Evolutionary conservation across 2,329 filamentous ascomycete species (phyloP), one percentile per base, ranked within the genome.

Genomic region (Penicillium sp.): DNA sequence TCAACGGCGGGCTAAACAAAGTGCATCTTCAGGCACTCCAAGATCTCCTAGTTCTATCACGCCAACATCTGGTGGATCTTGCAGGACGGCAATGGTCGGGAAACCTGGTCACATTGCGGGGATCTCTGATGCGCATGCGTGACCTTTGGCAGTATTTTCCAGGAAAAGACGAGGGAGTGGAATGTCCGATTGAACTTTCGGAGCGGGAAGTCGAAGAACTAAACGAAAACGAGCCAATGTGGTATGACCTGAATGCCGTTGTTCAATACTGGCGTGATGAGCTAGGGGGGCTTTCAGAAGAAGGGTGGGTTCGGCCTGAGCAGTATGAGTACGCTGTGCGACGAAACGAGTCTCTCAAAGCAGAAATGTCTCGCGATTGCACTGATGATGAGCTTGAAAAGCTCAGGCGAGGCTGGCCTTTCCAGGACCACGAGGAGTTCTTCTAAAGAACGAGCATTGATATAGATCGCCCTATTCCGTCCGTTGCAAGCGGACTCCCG

Each of bases 61-160:
- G 44, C 14, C 54, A 59, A 32, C 41, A 57, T 29, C 39, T 57
- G 2, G 53, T 57, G 4, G 50, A 56, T 34, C 30, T 18, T 14
- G 51, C 52, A 4, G 51, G 51, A 11, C 37, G 51, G 10, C 52
- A 51, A 31, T 60, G 55, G 55, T 48, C 19, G 16, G 56, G 57
- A 1, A 51, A 56, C 27, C 29, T 53, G 9, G 44, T 60, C 13
- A 49, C 43, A 2, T 34, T 58, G 13, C 43, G 47, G 25, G 52
- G 50, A 7, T 50, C 47, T 11, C 36, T 58, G 5, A 44, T 57
- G 16, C 29, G 51, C 23, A 44, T 57, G 17, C 27, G 30, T 37
- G 39, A 41, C 13, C 20, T 31, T 14, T 50, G 44, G 41, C 18
- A 16, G 14, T 25, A 47, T 33, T 4, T 43, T 28, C 33, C 33